phyloP scores from a whole-genome alignment of 352 stramenopile genomes.

The Globisporangium heterothallicum region DNA sequence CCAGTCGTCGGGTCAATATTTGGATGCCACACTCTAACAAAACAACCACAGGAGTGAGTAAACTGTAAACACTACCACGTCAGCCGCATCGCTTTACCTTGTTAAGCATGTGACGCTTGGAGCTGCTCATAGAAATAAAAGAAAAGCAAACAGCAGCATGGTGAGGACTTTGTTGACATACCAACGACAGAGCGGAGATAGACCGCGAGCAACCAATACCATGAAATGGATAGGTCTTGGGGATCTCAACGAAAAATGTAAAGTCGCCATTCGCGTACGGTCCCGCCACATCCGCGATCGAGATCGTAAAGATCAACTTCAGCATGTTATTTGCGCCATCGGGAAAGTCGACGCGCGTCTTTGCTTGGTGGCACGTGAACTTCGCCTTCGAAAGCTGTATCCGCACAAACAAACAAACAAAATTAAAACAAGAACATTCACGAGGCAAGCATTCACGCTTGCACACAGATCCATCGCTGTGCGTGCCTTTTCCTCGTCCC shows the following conservation, averaged over 20 bases:
- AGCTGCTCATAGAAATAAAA: constrained; percentile 23
- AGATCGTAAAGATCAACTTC: constrained; percentile 73
- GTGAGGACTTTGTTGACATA: background rate
- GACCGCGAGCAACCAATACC: constrained; percentile 28
- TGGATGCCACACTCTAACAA: constrained; percentile 73
- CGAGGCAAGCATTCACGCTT: background rate
- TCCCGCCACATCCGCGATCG: constrained; percentile 59
- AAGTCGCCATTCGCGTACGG: constrained; percentile 85
- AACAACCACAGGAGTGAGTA: constrained; percentile 8
- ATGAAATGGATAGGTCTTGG: constrained; percentile 84
- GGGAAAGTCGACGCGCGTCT: constrained; percentile 77
- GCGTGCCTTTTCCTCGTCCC: too few relatives aligned
- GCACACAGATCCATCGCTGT: background rate
- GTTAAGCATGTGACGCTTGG: constrained; percentile 67
- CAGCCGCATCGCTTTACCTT: constrained; percentile 47
- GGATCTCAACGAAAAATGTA: constrained; percentile 83
- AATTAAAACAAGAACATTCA: background rate
- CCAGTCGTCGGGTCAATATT: constrained; percentile 74
- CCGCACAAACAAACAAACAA: background rate
- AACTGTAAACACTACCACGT: too few relatives aligned
- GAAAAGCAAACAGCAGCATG: background rate
- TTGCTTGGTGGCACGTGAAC: constrained; percentile 71
- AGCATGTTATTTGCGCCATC: constrained; percentile 81
- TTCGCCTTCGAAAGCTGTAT: constrained; percentile 66
- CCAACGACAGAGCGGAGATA: background rate